Base-by-base conservation (phyloP, 352 stramenopile species). In the Pythium rishiriense region DNA sequence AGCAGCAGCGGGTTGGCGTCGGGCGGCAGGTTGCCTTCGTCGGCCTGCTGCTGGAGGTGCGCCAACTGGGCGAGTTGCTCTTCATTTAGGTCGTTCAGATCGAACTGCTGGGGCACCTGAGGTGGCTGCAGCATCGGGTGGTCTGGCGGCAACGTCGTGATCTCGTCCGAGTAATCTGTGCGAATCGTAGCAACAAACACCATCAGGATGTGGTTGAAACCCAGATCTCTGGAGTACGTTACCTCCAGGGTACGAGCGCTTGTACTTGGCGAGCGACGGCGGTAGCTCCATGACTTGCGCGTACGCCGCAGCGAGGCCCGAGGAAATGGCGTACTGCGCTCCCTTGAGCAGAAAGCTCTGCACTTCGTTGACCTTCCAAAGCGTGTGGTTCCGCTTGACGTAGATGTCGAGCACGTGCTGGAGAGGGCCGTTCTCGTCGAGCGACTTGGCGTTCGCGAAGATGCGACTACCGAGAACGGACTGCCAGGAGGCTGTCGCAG, bases 291-390 rank as follows among this genome's bases (percentile, higher is more conserved):
- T 52, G 39, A 91, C 76, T 52, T 93, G 82, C 48, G 73, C 41
- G 41, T 86, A 79, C 22, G 73, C 73, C 3, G 64, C 66, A 14
- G 79, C 76, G 25, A 95, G 67, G 1, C 76, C 66, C 5, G 79
- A 90, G 3, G 71, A 81, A 41, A 90, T 67, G 19, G 86, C 84
- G 24, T 88, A 78, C 43, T 92, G 75, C 6, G 86, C 86, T 42
- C 76, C 76, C 26, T 74, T 71, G 9, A 93, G 69, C 26, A 95
- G 64, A 55, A 95, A 93, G 17, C 24, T 57, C 62, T 94, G 83
- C 35, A 83, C 78, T 35, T 91, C 83, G 42, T 90, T 87, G 31
- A 93, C 83, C 66, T 95, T 95, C 86, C 86, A 95, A 2, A 95
- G 60, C 39, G 83, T 83, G 57, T 78, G 66, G 66, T 93, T 90